Evolutionary conservation across 129 eudicot genomes (phyloP).

Genomic region (Apium graveolens): DNA sequence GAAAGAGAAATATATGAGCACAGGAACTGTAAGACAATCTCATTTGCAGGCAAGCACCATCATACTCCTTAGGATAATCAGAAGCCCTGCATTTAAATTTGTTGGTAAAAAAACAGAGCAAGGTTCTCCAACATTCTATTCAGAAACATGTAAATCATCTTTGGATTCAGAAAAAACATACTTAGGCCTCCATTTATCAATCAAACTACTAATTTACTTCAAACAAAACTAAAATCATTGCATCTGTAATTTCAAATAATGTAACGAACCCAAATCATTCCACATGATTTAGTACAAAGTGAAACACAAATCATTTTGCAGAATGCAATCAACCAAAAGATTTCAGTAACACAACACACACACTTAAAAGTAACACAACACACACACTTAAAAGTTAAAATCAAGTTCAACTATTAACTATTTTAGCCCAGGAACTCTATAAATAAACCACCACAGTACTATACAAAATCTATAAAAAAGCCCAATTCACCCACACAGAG

Average conservation of each 20-base stretch:
- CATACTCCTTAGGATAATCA: constrained; percentile 73
- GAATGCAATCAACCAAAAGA: not conserved
- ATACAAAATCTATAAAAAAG: not conserved
- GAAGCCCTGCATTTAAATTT: constrained; percentile 59
- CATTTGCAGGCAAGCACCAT: constrained; percentile 83
- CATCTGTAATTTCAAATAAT: not conserved
- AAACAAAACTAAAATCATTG: not conserved
- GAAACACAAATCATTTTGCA: not conserved
- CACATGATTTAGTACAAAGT: not conserved
- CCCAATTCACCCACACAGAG: not conserved
- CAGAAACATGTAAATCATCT: not conserved
- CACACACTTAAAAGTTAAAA: not conserved
- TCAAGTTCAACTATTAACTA: not conserved
- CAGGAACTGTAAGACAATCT: constrained; percentile 80
- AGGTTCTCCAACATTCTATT: not conserved
- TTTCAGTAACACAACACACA: not conserved
- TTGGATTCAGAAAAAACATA: not conserved
- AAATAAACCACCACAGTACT: not conserved
- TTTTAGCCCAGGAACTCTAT: not conserved
- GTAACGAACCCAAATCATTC: not conserved
- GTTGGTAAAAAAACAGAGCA: not conserved
- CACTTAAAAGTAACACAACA: not conserved
- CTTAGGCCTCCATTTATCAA: not conserved
- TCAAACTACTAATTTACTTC: not conserved
- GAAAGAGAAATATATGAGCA: constrained; percentile 69